Evolutionary conservation across 306 rosid species (phyloP), one percentile per base, ranked within the genome.

Genomic region (Pterocarpus macrocarpus): DNA sequence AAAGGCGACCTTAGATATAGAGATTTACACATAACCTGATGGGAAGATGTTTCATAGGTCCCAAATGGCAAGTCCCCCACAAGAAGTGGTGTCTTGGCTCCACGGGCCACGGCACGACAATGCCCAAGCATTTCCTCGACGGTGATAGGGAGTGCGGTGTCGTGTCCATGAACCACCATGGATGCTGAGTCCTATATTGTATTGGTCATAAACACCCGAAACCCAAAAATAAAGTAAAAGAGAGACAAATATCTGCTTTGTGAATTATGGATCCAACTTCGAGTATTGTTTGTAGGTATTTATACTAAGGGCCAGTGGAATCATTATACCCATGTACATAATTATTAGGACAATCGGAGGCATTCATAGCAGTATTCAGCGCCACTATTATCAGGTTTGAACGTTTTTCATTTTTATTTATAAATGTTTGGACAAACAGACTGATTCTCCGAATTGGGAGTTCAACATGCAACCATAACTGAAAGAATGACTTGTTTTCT

Each of bases 131-230:
- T 91, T 52, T 94, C 93, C 1, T 91, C 92, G 5, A 94, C 77
- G 0, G 85, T 77, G 41, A 94, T 91, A 0, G 98, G 94, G 2
- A 94, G 87, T 0, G 97, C 91, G 44, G 98, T 94, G 78, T 91
- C 93, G 32, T 94, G 81, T 1, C 98, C 99, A n/a, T 93, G 99
- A 14, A 95, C 98, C 13, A 93, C 99, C 99, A 95, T 95, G 72
- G 99, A 69, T 0, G 93, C 95, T 9, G 99, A 95, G 79, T 95
- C 99, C 0, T n/a, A n/a, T n/a, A n/a, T n/a, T n/a, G n/a, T n/a
- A n/a, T n/a, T n/a, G n/a, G n/a, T n/a, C n/a, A n/a, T n/a, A n/a
- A n/a, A n/a, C n/a, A n/a, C n/a, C 17, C 28, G 28, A 22, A 14
- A 22, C 2, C 28, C 3, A 6, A 57, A 4, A 16, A 22, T 1